A percentile compares a stretch with the other conserved stretches of the same genome.
Conservation (phyloP, 805 yeast species). For the Blastobotrys muscicola region DNA sequence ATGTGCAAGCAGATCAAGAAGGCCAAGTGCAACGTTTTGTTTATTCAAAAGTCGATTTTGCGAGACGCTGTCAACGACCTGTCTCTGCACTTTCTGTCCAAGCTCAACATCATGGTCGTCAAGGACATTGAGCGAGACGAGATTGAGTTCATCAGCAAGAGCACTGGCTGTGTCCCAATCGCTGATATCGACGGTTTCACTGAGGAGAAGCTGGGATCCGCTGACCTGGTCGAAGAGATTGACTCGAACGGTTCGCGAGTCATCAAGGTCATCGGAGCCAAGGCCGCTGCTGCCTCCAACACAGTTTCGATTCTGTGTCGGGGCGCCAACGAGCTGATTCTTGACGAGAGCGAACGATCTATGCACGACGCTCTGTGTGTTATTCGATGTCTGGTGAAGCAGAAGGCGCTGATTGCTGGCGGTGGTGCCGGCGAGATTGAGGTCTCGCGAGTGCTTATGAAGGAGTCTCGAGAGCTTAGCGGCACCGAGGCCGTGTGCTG, state of each 20-base stretch:
- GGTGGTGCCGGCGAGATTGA: slow-evolving; percentile 98
- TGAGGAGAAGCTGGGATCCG: slow-evolving; percentile 86
- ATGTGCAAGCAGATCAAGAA: slow-evolving; percentile 94
- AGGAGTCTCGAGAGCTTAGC: slow-evolving; percentile 60
- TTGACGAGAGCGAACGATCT: slow-evolving; percentile 96
- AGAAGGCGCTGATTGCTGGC: slow-evolving; percentile 88
- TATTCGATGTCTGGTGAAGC: slow-evolving; percentile 75
- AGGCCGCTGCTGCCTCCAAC: slow-evolving; percentile 20
- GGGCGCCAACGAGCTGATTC: slow-evolving; percentile 84
- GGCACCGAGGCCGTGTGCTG: slow-evolving; percentile 89
- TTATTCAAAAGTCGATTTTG: slow-evolving; percentile 85
- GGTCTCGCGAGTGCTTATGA: slow-evolving; percentile 61
- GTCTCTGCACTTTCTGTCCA: slow-evolving; percentile 89
- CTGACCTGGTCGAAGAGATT: slow-evolving; percentile 85
- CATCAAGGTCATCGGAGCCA: slow-evolving; percentile 55
- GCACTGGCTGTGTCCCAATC: slow-evolving; percentile 90
- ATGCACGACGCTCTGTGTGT: slow-evolving; percentile 97
- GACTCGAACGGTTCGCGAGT: slow-evolving; percentile 86
- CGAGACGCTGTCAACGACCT: slow-evolving; percentile 93
- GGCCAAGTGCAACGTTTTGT: slow-evolving; percentile 87
- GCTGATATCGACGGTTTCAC: slow-evolving; percentile 91
- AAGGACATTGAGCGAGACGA: slow-evolving; percentile 96
- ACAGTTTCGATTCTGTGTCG: slow-evolving; percentile 88
- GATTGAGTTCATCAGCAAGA: slow-evolving; percentile 76
- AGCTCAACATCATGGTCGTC: slow-evolving; percentile 86